Conservation (phyloP, 495 filamentous ascomycete genomes). For the Trichoderma virens region DNA sequence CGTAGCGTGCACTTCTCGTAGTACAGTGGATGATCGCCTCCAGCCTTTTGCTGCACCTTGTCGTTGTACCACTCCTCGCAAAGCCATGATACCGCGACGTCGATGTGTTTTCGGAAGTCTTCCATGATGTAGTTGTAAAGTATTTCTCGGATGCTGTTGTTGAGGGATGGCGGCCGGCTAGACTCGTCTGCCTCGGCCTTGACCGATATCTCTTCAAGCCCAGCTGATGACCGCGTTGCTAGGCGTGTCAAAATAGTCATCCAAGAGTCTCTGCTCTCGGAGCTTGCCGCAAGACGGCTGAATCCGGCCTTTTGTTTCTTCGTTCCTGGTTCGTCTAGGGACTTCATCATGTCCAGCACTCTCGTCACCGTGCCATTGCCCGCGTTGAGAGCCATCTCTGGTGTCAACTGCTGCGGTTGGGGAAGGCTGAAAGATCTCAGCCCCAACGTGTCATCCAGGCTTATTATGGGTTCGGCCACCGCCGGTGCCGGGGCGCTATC, state of each 20-base stretch:
- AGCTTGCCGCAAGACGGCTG: slow-evolving; percentile 75
- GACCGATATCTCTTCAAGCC: slow-evolving; percentile 48
- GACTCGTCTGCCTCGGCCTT: slow-evolving; percentile 40
- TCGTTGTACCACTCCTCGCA: slow-evolving; percentile 99
- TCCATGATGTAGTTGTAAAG: slow-evolving; percentile 78
- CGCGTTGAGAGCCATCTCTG: slow-evolving; percentile 57
- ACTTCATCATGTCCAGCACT: slow-evolving; percentile 67
- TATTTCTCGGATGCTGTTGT: slow-evolving; percentile 65
- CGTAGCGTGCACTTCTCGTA: slow-evolving; percentile 76
- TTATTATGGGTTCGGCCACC: slow-evolving; percentile 16
- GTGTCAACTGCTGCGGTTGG: slow-evolving; percentile 62
- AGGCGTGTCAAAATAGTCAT: slow-evolving; percentile 76
- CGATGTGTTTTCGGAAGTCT: slow-evolving; percentile 82
- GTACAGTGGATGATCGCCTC: slow-evolving; percentile 44
- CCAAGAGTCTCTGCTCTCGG: slow-evolving; percentile 85
- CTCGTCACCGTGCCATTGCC: slow-evolving; percentile 62
- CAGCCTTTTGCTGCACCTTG: slow-evolving; percentile 46
- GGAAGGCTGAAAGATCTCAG: slow-evolving; percentile 61
- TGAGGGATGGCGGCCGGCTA: slow-evolving; percentile 36
- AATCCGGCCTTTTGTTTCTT: slow-evolving; percentile 62
- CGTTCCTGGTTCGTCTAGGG: slow-evolving; percentile 46
- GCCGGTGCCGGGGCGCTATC: slow-evolving; percentile 51
- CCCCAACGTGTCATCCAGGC: slow-evolving; percentile 4
- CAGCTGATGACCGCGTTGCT: slow-evolving; percentile 69
- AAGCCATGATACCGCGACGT: slow-evolving; percentile 81